phyloP scores from a whole-genome alignment of 176 grass and related monocot genomes.

The Chrysopogon serrulatus region DNA sequence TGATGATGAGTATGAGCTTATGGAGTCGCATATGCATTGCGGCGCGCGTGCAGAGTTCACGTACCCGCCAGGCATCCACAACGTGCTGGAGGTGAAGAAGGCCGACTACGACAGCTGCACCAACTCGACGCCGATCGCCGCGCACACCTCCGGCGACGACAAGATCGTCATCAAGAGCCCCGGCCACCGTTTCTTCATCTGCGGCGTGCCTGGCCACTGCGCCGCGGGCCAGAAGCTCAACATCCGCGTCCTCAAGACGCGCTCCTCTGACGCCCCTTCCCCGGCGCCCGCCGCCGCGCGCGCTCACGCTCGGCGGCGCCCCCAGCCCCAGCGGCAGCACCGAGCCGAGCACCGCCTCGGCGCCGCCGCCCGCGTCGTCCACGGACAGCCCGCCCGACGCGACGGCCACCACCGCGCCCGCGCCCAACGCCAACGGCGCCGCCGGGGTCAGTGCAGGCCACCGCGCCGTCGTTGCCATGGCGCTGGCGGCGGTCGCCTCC shows the following conservation, averaged over 20 bases:
- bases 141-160: constrained; percentile 70
- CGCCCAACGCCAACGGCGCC: constrained; percentile 25
- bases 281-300: constrained; percentile 2
- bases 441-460: not conserved
- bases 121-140: constrained; percentile 59
- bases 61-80: constrained; percentile 71
- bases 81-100: constrained; percentile 81
- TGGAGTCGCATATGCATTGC: not conserved
- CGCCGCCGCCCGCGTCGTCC: not conserved
- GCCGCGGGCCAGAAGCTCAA: constrained; percentile 65
- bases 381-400: constrained; percentile 9
- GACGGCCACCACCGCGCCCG: not conserved
- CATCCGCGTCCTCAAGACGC: constrained; percentile 59
- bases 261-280: constrained; percentile 48
- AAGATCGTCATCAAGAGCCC: constrained; percentile 54
- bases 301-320: not conserved
- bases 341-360: not conserved
- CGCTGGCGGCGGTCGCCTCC: not conserved
- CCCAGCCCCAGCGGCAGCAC: not conserved
- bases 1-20: not conserved
- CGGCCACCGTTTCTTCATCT: constrained; percentile 90
- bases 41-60: constrained; percentile 40
- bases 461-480: not conserved
- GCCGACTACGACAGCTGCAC: constrained; percentile 61
- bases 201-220: constrained; percentile 69